Evolutionary conservation across 139 green algal genomes (phyloP).

Genomic region (Spirogloea muscicola): DNA sequence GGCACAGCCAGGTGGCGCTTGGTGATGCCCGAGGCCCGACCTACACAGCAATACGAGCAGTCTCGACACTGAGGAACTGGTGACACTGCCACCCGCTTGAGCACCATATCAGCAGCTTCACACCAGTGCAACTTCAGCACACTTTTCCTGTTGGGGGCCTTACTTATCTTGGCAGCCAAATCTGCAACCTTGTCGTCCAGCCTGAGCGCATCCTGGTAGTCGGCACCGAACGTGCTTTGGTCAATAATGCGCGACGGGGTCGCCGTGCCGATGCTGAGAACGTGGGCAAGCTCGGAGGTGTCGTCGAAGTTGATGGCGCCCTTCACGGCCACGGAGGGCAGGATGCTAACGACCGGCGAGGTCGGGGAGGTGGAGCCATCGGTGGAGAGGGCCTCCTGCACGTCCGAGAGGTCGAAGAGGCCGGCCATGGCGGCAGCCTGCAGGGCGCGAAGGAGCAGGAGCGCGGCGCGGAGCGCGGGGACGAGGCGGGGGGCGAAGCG

Average conservation of each 20-base stretch:
- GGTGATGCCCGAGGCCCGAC: conserved; percentile 19
- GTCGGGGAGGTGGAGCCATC: too few relatives aligned
- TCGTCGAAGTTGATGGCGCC: too few relatives aligned
- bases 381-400: too few relatives aligned
- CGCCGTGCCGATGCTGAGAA: conserved; percentile 24
- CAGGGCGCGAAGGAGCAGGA: too few relatives aligned
- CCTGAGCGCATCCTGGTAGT: conserved; percentile 1
- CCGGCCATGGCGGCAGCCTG: too few relatives aligned
- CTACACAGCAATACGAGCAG: conserved; percentile 1
- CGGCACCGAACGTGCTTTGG: not conserved
- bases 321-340: too few relatives aligned
- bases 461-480: too few relatives aligned
- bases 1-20: not conserved
- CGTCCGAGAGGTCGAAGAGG: too few relatives aligned
- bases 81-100: not conserved
- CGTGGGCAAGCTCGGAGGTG: conserved; percentile 6
- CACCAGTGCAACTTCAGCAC: not conserved
- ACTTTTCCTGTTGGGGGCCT: not conserved
- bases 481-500: too few relatives aligned
- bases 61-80: not conserved
- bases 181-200: not conserved
- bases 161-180: conserved; percentile 4
- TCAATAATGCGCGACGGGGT: not conserved
- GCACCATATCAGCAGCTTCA: not conserved
- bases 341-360: too few relatives aligned